Conservation (phyloP, 371 early-diverging fungal genomes). For the Mortierella sp. region DNA sequence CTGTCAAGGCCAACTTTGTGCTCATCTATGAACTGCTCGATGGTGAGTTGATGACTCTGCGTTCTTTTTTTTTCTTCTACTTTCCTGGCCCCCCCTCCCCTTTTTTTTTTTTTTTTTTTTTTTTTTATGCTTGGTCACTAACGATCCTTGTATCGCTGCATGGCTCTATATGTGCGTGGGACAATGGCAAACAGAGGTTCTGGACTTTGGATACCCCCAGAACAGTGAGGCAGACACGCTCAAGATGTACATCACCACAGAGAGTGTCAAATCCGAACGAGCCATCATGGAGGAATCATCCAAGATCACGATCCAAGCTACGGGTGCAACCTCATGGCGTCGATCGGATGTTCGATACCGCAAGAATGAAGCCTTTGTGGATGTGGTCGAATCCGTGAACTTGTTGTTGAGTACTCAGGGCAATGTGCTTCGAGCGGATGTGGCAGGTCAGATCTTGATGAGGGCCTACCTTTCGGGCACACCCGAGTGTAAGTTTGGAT, state of each 20-base stretch:
- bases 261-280: conserved; percentile 83
- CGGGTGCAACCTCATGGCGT: conserved; percentile 91
- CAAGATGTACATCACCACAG: conserved; percentile 90
- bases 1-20: conserved; percentile 91
- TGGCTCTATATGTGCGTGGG: too few relatives aligned
- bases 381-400: conserved; percentile 91
- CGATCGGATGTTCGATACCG: conserved; percentile 90
- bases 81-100: not conserved
- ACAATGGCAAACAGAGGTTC: conserved; percentile 73
- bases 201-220: conserved; percentile 94
- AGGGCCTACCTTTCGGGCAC: conserved; percentile 79
- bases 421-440: conserved; percentile 82
- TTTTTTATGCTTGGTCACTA: not conserved
- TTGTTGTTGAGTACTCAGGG: conserved; percentile 83
- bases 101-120: conserved; percentile 1
- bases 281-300: conserved; percentile 77
- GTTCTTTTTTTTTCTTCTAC: not conserved
- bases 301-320: conserved; percentile 90
- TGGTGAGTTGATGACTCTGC: conserved; percentile 60
- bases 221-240: conserved; percentile 89
- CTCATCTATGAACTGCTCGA: conserved; percentile 92
- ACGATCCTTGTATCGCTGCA: too few relatives aligned
- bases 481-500: conserved; percentile 84
- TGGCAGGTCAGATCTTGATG: conserved; percentile 85
- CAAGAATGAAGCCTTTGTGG: conserved; percentile 91